A percentile compares a stretch with the other conserved stretches of the same genome.
These are phyloP conservation scores for Artomyces pyxidatus DNA, from an alignment of 768 basidiomycete genomes.

Conservation along the genomic window DNA sequence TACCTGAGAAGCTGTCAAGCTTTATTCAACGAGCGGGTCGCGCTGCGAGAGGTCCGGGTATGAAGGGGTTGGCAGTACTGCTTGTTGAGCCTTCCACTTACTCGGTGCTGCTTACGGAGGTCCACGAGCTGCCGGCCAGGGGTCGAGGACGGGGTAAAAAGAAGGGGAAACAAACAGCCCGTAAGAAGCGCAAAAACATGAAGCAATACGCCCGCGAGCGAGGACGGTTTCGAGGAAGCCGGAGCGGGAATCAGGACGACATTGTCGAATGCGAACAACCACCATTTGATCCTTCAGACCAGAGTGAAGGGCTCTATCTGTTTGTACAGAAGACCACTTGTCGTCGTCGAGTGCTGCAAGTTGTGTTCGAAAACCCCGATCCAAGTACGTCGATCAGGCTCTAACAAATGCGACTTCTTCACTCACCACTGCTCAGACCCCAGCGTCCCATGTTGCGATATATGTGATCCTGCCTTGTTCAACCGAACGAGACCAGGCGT, in stretches of 20 bases:
- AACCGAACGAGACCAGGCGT: conserved; percentile 11
- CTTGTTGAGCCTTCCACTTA: neutral
- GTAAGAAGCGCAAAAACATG: neutral
- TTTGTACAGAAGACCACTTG: neutral
- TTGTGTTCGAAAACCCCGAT: neutral
- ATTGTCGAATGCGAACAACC: neutral
- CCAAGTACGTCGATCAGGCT: neutral
- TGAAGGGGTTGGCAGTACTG: conserved; percentile 21
- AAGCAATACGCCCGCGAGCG: neutral
- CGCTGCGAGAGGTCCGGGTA: conserved; percentile 19
- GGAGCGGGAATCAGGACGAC: neutral
- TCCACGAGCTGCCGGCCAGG: neutral
- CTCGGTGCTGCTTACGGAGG: neutral
- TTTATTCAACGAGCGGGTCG: conserved; percentile 28
- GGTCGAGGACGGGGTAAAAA: neutral
- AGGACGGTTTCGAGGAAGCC: neutral
- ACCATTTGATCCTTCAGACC: neutral
- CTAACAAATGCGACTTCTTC: neutral
- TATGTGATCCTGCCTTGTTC: conserved; percentile 18
- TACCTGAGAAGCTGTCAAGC: conserved; percentile 21
- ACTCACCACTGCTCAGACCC: neutral
- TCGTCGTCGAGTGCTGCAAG: neutral
- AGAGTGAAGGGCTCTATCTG: neutral
- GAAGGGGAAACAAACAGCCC: neutral
- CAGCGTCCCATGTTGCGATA: conserved; percentile 22